phyloP scores from a whole-genome alignment of 805 yeast genomes.

The Metschnikowia baotianmanensis region DNA sequence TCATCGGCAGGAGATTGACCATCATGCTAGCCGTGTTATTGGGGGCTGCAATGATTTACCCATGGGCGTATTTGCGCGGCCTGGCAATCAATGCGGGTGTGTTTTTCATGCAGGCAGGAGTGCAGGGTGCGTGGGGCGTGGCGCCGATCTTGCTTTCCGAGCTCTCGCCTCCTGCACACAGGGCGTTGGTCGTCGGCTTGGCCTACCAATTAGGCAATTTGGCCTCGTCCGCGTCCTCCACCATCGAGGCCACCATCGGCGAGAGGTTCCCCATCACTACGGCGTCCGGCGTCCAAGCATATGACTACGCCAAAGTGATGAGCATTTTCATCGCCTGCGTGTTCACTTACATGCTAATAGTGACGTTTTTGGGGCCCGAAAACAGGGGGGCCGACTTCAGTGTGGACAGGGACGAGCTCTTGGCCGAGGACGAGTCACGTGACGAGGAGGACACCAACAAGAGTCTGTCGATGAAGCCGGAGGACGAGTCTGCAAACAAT shows the following conservation, averaged over 20 bases:
- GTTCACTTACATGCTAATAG: constrained; percentile 48
- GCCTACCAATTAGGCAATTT: constrained; percentile 72
- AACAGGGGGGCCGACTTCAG: constrained; percentile 22
- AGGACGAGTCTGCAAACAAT: too few relatives aligned
- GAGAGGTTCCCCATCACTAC: constrained; percentile 50
- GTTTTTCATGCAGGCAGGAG: constrained; percentile 62
- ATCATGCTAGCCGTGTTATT: constrained; percentile 32
- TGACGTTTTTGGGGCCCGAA: constrained; percentile 59
- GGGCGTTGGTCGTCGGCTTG: constrained; percentile 26
- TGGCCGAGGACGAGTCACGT: too few relatives aligned
- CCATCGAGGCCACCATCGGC: constrained; percentile 67
- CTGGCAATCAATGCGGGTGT: constrained; percentile 55
- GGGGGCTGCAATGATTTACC: constrained; percentile 41
- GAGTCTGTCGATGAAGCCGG: too few relatives aligned
- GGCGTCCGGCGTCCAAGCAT: constrained; percentile 24
- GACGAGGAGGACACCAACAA: too few relatives aligned
- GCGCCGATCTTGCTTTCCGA: constrained; percentile 66
- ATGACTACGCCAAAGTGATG: constrained; percentile 68
- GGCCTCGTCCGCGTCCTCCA: constrained; percentile 67
- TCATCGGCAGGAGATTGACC: constrained; percentile 37
- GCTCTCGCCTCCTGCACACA: constrained; percentile 37
- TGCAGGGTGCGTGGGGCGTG: constrained; percentile 76
- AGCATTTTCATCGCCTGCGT: constrained; percentile 67
- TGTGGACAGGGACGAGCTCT: constrained; percentile 19
- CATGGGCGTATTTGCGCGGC: constrained; percentile 23